Percentiles rank a stretch among this genome's conserved stretches.
Evolutionary conservation across 148 eudicot species (phyloP).

Genomic region (Hydrangea macrophylla): DNA sequence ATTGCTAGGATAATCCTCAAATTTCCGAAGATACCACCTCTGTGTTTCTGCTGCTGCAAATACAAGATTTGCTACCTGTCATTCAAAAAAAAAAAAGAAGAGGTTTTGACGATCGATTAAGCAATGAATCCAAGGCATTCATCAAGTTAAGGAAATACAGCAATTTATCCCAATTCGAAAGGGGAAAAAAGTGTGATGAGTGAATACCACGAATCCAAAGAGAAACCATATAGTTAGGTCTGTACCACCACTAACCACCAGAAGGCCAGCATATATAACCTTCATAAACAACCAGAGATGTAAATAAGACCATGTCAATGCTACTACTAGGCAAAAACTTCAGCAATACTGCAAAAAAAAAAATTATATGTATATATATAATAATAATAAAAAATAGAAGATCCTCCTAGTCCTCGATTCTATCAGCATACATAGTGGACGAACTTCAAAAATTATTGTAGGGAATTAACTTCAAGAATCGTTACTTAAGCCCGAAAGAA

Average conservation of each 20-base stretch:
- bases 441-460: background rate
- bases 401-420: background rate
- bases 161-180: too few relatives aligned
- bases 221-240: constrained; percentile 82
- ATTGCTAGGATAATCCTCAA: constrained; percentile 68
- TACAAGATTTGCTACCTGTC: constrained; percentile 80
- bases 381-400: too few relatives aligned
- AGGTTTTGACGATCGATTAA: background rate
- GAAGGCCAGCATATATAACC: constrained; percentile 83
- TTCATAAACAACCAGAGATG: constrained; percentile 25
- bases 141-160: background rate
- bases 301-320: too few relatives aligned
- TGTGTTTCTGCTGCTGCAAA: constrained; percentile 89
- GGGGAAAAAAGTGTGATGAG: constrained; percentile 2
- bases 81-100: background rate
- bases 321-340: background rate
- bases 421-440: background rate
- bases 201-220: constrained; percentile 75
- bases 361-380: too few relatives aligned
- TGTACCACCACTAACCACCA: constrained; percentile 75
- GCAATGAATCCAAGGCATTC: background rate
- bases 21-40: constrained; percentile 78
- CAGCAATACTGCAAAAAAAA: background rate
- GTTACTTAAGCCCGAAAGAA: background rate
- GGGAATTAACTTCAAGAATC: background rate